These are phyloP conservation scores for Podospora australis DNA, from an alignment of 495 filamentous ascomycete genomes.

Conservation along the genomic window DNA sequence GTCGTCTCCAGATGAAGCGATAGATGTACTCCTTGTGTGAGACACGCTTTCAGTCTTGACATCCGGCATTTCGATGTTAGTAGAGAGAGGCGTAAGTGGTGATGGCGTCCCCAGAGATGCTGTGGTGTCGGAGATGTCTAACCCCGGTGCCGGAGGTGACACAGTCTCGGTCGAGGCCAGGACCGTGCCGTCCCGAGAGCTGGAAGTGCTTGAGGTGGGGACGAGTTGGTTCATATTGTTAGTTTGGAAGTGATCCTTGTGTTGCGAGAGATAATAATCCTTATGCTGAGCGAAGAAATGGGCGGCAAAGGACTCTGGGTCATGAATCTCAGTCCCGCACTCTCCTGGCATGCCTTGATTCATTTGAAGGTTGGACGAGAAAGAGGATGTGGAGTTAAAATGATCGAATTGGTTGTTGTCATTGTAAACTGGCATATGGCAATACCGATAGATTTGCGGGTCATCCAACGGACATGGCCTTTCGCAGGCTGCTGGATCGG, in stretches of 20 bases:
- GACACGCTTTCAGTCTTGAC: slow-evolving; percentile 8
- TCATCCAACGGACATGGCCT: slow-evolving; percentile 26
- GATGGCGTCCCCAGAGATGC: slow-evolving; percentile 22
- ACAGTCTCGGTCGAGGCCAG: slow-evolving; percentile 16
- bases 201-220: too few species aligned
- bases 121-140: slow-evolving; percentile 25
- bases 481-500: slow-evolving; percentile 17
- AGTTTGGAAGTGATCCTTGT: too few species aligned
- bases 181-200: background rate
- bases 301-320: slow-evolving; percentile 22
- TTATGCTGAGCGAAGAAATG: slow-evolving; percentile 29
- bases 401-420: slow-evolving; percentile 14
- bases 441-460: slow-evolving; percentile 20
- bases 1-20: slow-evolving; percentile 9
- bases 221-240: too few species aligned
- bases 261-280: too few species aligned
- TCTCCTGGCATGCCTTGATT: slow-evolving; percentile 14
- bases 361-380: slow-evolving; percentile 9
- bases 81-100: slow-evolving; percentile 22
- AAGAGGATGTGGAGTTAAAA: slow-evolving; percentile 12
- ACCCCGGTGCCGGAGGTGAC: slow-evolving; percentile 21
- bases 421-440: slow-evolving; percentile 22
- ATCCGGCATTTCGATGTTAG: slow-evolving; percentile 19
- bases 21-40: slow-evolving; percentile 13
- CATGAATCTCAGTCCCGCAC: slow-evolving; percentile 25